Evolutionary conservation across 2,329 filamentous ascomycete genomes (phyloP).

Genomic region (Talaromyces piceae): DNA sequence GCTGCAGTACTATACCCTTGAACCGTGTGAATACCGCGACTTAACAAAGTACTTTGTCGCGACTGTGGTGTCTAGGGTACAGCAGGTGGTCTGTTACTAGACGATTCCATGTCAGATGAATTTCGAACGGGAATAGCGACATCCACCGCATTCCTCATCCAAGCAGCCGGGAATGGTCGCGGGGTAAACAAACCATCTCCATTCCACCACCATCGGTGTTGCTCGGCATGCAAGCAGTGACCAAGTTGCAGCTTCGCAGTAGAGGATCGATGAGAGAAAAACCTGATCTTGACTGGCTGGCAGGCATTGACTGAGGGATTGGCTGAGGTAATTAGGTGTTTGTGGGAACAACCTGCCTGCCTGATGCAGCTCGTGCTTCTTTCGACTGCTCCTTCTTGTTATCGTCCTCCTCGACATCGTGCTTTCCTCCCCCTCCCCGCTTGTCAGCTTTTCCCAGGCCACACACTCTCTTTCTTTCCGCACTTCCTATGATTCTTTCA

Average conservation of each 20-base stretch:
- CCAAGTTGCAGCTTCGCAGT: too few species aligned
- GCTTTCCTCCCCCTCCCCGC: background rate
- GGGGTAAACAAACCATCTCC: slow-evolving; percentile 10
- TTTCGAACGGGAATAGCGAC: background rate
- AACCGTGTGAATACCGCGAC: background rate
- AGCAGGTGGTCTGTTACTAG: too few species aligned
- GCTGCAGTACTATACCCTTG: background rate
- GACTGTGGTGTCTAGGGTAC: too few species aligned
- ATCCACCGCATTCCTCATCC: slow-evolving; percentile 8
- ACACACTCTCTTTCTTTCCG: background rate
- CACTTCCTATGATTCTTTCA: background rate
- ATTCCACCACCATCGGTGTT: background rate
- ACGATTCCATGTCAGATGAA: background rate
- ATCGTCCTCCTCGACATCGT: background rate
- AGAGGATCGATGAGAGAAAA: background rate
- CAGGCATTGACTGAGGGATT: background rate
- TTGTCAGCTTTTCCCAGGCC: background rate
- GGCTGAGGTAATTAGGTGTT: too few species aligned
- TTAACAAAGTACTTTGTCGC: too few species aligned
- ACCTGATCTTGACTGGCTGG: background rate
- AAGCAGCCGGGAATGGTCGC: slow-evolving; percentile 1
- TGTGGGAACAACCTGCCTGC: background rate
- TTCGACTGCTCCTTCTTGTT: too few species aligned
- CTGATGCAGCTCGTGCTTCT: background rate
- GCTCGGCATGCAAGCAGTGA: background rate